phyloP scores from a whole-genome alignment of 805 yeast genomes.

The Cyberlindnera sargentensis region DNA sequence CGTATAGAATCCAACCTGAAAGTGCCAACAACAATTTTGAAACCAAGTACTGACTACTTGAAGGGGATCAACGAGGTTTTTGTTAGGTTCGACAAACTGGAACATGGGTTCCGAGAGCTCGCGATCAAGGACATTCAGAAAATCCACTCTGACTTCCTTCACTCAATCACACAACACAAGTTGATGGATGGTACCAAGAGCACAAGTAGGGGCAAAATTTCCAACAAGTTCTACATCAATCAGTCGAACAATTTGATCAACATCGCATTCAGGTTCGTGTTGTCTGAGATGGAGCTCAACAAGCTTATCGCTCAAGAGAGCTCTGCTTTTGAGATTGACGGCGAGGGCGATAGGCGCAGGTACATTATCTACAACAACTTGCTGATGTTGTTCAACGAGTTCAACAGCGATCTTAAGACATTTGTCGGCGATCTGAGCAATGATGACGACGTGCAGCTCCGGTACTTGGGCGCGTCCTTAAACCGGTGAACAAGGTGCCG shows the following conservation, averaged over 20 bases:
- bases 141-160: slow-evolving; percentile 29
- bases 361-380: slow-evolving; percentile 32
- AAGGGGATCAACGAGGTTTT: slow-evolving; percentile 10
- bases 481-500: slow-evolving; percentile 8
- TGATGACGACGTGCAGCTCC: slow-evolving; percentile 43
- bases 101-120: slow-evolving; percentile 23
- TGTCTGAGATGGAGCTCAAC: slow-evolving; percentile 31
- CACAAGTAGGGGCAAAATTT: slow-evolving; percentile 27
- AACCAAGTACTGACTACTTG: slow-evolving; percentile 23
- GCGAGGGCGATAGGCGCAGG: slow-evolving; percentile 8
- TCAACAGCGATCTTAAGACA: slow-evolving; percentile 32
- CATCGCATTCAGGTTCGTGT: slow-evolving; percentile 32
- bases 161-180: slow-evolving; percentile 30
- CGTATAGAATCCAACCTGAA: slow-evolving; percentile 20
- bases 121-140: slow-evolving; percentile 44
- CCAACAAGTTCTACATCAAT: slow-evolving; percentile 34
- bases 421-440: slow-evolving; percentile 47
- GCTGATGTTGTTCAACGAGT: slow-evolving; percentile 35
- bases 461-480: slow-evolving; percentile 35
- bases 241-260: slow-evolving; percentile 33
- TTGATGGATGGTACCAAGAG: slow-evolving; percentile 25
- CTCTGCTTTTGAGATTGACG: slow-evolving; percentile 24
- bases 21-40: slow-evolving; percentile 23
- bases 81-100: slow-evolving; percentile 1
- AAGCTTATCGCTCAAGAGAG: slow-evolving; percentile 25